These are phyloP conservation scores for Cornus florida DNA, from an alignment of 148 eudicot genomes.

Conservation along the genomic window DNA sequence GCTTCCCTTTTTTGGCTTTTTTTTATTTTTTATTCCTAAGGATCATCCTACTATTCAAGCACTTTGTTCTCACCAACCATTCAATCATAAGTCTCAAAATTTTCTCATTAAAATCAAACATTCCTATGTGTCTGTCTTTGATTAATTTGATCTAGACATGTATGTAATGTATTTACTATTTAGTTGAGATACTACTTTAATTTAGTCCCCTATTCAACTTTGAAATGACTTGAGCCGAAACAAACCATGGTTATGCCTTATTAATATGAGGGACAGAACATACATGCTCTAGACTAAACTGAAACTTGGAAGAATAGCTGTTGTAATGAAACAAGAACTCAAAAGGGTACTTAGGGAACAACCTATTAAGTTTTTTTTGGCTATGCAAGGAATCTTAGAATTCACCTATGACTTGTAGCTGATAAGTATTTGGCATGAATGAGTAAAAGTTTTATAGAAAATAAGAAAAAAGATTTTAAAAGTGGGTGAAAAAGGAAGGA, in stretches of 20 bases:
- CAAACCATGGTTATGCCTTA: neutral
- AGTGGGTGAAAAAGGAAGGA: conserved; percentile 29
- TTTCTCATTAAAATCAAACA: neutral
- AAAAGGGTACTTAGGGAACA: conserved; percentile 25
- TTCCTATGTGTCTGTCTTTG: neutral
- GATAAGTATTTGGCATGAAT: neutral
- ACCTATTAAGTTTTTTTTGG: conserved; percentile 29
- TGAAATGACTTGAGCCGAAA: neutral
- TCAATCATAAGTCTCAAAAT: neutral
- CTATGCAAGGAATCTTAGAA: conserved; percentile 23
- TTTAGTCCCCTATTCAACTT: too few relatives aligned
- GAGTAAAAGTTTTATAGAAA: neutral
- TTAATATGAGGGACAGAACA: neutral
- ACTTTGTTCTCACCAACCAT: neutral
- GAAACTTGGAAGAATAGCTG: neutral
- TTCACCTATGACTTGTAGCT: conserved; percentile 6
- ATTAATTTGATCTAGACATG: too few relatives aligned
- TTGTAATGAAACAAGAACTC: conserved; percentile 25
- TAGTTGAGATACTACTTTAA: neutral
- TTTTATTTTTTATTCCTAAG: neutral
- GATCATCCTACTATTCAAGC: conserved; percentile 2
- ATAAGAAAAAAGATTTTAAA: conserved; percentile 15
- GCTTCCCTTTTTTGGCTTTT: conserved; percentile 24
- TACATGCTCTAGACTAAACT: neutral
- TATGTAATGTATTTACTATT: too few relatives aligned